Base-by-base conservation (phyloP, 179 eudicot species). In the Beta lomatogona region DNA sequence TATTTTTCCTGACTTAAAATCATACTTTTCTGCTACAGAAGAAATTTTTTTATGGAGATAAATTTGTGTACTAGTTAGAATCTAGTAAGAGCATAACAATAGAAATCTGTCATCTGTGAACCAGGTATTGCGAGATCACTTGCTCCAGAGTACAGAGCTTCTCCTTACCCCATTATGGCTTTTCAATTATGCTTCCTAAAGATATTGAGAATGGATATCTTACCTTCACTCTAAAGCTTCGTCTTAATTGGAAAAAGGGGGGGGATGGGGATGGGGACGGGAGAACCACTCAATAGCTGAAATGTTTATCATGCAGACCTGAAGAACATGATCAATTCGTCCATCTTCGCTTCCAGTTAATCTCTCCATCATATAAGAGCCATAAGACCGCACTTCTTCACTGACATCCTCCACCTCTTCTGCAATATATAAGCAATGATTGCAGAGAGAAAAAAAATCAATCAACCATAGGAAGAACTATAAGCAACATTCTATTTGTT, bases 311-410 rank as follows among this genome's bases (percentile, higher is more conserved):
- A 45, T 9, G 82, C 85, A n/a, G 77, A 95, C 99, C 86, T 96
- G 99, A 86, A 96, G 94, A 70, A 90, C 94, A 86, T 96, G 94
- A 85, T 96, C 99, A 64, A 96, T 71, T 80, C 98, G 92, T 21
- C 98, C 98, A 71, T 86, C 93, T 84, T 80, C 83, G 77, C 92
- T 90, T 71, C 98, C 96, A 46, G 97, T 89, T 80, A 96, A 85
- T 85, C 89, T 93, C 85, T 96, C 97, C 88, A 96, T 89, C 98
- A 96, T 96, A 36, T 86, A 75, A 58, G 93, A 91, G 73, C 99
- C 99, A 79, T 96, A 96, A 48, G 96, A 90, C 79, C 93, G 91
- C 84, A 86, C 91, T 82, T 88, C 87, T 76, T 76, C 88, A 79
- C 88, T 80, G 59, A 65, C 70, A 78, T 88, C 82, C 74, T 92